A percentile compares a stretch with the other conserved stretches of the same genome.
Evolutionary conservation across 2,329 filamentous ascomycete genomes (phyloP).

Genomic region (Sporothrix phasma): DNA sequence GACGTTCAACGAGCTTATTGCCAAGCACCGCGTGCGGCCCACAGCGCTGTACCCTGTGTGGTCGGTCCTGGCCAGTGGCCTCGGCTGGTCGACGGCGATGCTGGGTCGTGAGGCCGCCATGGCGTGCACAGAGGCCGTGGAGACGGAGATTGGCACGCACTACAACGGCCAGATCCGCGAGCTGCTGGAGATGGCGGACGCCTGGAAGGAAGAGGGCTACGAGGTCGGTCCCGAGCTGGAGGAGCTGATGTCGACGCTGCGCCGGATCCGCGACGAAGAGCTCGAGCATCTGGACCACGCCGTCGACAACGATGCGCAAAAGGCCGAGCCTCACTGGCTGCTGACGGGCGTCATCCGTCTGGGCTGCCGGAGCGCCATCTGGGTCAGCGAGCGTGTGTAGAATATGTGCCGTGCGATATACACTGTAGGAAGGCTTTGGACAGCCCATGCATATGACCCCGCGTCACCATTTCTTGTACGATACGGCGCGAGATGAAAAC

Average conservation of each 20-base stretch:
- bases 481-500: neutral
- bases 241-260: slow-evolving; percentile 60
- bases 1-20: slow-evolving; percentile 75
- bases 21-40: slow-evolving; percentile 80
- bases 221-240: slow-evolving; percentile 69
- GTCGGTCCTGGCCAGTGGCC: slow-evolving; percentile 64
- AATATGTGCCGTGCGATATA: neutral
- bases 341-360: slow-evolving; percentile 77
- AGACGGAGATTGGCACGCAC: slow-evolving; percentile 93
- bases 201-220: slow-evolving; percentile 68
- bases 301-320: slow-evolving; percentile 83
- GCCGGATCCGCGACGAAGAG: slow-evolving; percentile 87
- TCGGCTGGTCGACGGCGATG: slow-evolving; percentile 84
- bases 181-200: slow-evolving; percentile 68
- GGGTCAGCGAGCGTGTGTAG: slow-evolving; percentile 62
- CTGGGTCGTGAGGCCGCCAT: slow-evolving; percentile 91
- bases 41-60: slow-evolving; percentile 89
- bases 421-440: too few species aligned
- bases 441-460: neutral
- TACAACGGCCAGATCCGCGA: slow-evolving; percentile 87
- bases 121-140: slow-evolving; percentile 96
- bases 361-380: slow-evolving; percentile 89
- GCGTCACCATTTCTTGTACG: neutral
- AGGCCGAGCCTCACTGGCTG: slow-evolving; percentile 81
- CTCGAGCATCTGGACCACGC: slow-evolving; percentile 94